Conservation (phyloP, 2,329 filamentous ascomycete species). For the Byssoonygena ceratinophila region DNA sequence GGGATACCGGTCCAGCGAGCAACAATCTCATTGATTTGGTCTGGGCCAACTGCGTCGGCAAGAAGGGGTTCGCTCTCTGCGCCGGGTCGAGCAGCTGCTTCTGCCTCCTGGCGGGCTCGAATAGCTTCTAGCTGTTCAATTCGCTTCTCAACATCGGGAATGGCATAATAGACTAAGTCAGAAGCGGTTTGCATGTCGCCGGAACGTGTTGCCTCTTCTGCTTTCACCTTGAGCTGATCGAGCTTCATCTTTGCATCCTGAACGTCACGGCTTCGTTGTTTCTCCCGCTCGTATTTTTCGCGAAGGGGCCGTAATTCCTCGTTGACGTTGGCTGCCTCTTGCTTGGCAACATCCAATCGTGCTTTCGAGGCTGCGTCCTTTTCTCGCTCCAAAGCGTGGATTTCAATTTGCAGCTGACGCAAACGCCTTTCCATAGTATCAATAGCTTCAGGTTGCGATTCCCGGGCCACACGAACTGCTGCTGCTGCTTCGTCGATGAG, state of each 20-base stretch:
- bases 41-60: slow-evolving; percentile 86
- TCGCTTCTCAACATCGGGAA: slow-evolving; percentile 73
- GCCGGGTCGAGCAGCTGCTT: slow-evolving; percentile 47
- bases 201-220: slow-evolving; percentile 81
- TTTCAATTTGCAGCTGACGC: slow-evolving; percentile 91
- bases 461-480: slow-evolving; percentile 86
- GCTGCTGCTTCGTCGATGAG: slow-evolving; percentile 92
- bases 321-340: slow-evolving; percentile 85
- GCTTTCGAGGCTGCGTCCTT: slow-evolving; percentile 85
- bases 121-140: slow-evolving; percentile 75
- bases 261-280: slow-evolving; percentile 79
- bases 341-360: slow-evolving; percentile 70
- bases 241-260: slow-evolving; percentile 93
- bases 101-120: slow-evolving; percentile 66
- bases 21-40: slow-evolving; percentile 98
- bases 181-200: slow-evolving; percentile 79
- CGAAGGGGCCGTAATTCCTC: slow-evolving; percentile 85
- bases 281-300: slow-evolving; percentile 92
- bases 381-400: slow-evolving; percentile 85
- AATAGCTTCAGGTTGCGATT: slow-evolving; percentile 91
- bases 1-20: slow-evolving; percentile 97
- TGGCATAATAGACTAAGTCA: slow-evolving; percentile 93
- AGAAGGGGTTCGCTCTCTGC: slow-evolving; percentile 62
- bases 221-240: slow-evolving; percentile 79
- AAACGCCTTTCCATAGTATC: slow-evolving; percentile 86